Evolutionary conservation across 2,329 filamentous ascomycete genomes (phyloP), one percentile per base, ranked within the genome.

Genomic region (Alternaria incomplexa): DNA sequence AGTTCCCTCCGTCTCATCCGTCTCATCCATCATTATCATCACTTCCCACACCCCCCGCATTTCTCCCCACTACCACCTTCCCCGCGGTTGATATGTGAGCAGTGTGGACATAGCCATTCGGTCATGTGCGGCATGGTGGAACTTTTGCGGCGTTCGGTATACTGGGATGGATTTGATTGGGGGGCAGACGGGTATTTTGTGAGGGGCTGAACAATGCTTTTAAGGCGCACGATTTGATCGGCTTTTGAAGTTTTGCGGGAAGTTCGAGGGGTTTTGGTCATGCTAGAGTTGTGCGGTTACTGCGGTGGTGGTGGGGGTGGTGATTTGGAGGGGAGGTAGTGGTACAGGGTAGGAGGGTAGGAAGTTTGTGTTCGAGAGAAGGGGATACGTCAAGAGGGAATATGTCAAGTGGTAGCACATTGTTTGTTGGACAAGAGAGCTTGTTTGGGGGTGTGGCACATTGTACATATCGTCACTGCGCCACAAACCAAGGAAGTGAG

Each of bases 101-200:
- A 56, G n/a, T 56, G 25, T 2, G 40, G 53, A n/a, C 53, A 56
- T 28, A 46, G 40, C 53, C 53, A 56, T 7, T 56, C 53, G 53
- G 36, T 5, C 53, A 56, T 56, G 36, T 44, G 36, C 4, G 25
- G 25, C 53, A 56, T 43, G 15, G 0, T 32, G 46, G 20, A 4
- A 40, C 6, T 32, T 10, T 32, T 32, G 2, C 12, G 30, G 30
- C 30, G 30, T 13, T 13, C 12, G 30, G 30, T 15, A 32, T 7
- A 32, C 12, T 36, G 32, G 32, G 32, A 8, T n/a, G 4, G 32
- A 10, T 9, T 36, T 36, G 32, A n/a, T 40, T 10, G 0, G 32
- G 32, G 15, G 3, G 30, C 6, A n/a, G 32, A 40, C 1, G n/a
- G 36, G 36, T 40, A 17, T 17, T 1, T 17, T 40, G 36, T 17